phyloP scores from a whole-genome alignment of 1,139 yeast species.

The Yamadazyma songkhlaensis region DNA sequence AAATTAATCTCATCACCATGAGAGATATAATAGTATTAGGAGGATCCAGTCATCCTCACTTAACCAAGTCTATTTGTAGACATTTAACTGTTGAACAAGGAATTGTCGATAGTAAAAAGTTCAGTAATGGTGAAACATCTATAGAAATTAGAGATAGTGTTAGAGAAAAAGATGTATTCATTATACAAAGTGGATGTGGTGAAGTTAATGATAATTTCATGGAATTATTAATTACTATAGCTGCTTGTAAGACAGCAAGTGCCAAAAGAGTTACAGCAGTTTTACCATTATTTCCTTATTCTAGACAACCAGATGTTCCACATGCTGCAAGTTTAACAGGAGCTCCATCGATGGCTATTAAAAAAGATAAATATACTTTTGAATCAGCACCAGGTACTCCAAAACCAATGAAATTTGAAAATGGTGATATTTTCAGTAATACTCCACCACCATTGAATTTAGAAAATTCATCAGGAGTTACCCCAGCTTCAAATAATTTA shows the following conservation, averaged over 20 bases:
- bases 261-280: constrained; percentile 94
- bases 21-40: constrained; percentile 75
- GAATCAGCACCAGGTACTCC: constrained; percentile 70
- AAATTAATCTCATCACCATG: constrained; percentile 34
- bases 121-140: constrained; percentile 87
- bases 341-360: constrained; percentile 40
- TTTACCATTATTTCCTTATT: constrained; percentile 90
- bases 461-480: neutral
- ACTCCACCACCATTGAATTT: constrained; percentile 18
- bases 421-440: constrained; percentile 9
- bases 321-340: constrained; percentile 66
- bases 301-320: constrained; percentile 96
- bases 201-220: constrained; percentile 88
- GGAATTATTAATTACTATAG: constrained; percentile 82
- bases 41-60: constrained; percentile 70
- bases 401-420: constrained; percentile 29
- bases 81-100: constrained; percentile 63
- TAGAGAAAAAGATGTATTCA: constrained; percentile 90
- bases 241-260: constrained; percentile 95
- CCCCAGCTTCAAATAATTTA: constrained; percentile 4
- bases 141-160: constrained; percentile 81
- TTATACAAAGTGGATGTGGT: constrained; percentile 79
- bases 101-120: constrained; percentile 53
- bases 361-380: constrained; percentile 47
- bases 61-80: constrained; percentile 61